Evolutionary conservation across 352 stramenopile genomes (phyloP), one percentile per base, ranked within the genome.

Genomic region (Globisporangium cylindrosporum): DNA sequence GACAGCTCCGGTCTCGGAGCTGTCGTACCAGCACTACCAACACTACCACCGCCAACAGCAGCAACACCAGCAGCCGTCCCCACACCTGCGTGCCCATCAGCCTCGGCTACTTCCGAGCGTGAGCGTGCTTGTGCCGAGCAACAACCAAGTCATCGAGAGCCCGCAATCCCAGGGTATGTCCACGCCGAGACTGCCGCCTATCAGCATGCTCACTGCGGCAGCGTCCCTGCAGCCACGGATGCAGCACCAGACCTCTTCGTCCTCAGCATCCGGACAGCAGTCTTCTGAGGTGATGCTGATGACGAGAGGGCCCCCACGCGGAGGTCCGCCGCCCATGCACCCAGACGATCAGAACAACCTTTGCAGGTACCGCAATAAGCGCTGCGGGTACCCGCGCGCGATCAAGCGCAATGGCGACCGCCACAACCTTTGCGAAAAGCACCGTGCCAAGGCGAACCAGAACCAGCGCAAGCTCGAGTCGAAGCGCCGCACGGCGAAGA

Each of bases 401-500:
- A 82, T 84, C 57, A 91, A 91, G 69, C 80, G 81, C 68, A 88
- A 91, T 43, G 82, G 82, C 9, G 81, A 88, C 53, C 79, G 80
- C 48, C 82, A 91, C 53, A 88, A 88, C 34, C 66, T 91, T 57
- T 91, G 82, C 67, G 80, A 91, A 56, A 74, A 73, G 24, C 82
- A 91, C 67, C 79, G 82, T 32, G 69, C 74, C 58, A 89, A 89
- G 63, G 87, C 87, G 57, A 94, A 93, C 67, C 81, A 92, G 73
- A 92, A 90, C 72, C 84, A 94, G 64, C 83, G 84, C 68, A 91
- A 91, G 62, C 83, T 92, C 58, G 87, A 94, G 71, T 88, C 80
- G 62, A 94, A 94, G 69, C 81, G 84, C n/a, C 84, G 84, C 34
- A 75, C 75, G 29, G 75, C 89, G 66, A 92, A 92, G 69, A 53